Conservation (phyloP, 2,329 filamentous ascomycete species). For the Dendryphion nanum region DNA sequence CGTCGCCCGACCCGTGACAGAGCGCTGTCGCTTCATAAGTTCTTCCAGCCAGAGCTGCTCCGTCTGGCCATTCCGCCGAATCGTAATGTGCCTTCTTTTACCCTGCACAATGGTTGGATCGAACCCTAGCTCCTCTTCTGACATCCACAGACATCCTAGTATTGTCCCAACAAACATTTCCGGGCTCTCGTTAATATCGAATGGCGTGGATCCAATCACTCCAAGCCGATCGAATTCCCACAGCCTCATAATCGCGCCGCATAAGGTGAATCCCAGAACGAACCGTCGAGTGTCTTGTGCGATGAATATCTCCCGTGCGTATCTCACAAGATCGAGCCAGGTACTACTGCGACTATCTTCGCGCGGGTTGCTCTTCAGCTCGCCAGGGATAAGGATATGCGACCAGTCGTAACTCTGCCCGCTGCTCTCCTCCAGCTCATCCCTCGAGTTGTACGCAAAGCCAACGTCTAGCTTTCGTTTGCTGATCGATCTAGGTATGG, state of each 20-base stretch:
- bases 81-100: slow-evolving; percentile 39
- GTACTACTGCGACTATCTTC: slow-evolving; percentile 37
- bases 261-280: slow-evolving; percentile 51
- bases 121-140: too few relatives aligned
- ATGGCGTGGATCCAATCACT: too few relatives aligned
- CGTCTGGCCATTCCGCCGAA: slow-evolving; percentile 32
- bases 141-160: too few relatives aligned
- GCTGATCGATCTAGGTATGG: not conserved
- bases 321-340: slow-evolving; percentile 41
- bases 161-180: too few relatives aligned
- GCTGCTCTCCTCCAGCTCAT: slow-evolving; percentile 8
- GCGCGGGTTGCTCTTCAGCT: slow-evolving; percentile 49
- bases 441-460: slow-evolving; percentile 18
- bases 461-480: slow-evolving; percentile 21
- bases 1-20: slow-evolving; percentile 14
- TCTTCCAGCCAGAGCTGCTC: slow-evolving; percentile 17
- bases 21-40: slow-evolving; percentile 13
- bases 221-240: too few relatives aligned
- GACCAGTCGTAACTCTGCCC: slow-evolving; percentile 34
- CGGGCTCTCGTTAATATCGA: too few relatives aligned
- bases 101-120: slow-evolving; percentile 43
- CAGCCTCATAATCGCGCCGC: too few relatives aligned
- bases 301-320: slow-evolving; percentile 46
- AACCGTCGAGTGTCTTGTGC: slow-evolving; percentile 32
- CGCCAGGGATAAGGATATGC: slow-evolving; percentile 46